Base-by-base conservation (phyloP, 306 rosid genomes). In the Carpinus viminea region DNA sequence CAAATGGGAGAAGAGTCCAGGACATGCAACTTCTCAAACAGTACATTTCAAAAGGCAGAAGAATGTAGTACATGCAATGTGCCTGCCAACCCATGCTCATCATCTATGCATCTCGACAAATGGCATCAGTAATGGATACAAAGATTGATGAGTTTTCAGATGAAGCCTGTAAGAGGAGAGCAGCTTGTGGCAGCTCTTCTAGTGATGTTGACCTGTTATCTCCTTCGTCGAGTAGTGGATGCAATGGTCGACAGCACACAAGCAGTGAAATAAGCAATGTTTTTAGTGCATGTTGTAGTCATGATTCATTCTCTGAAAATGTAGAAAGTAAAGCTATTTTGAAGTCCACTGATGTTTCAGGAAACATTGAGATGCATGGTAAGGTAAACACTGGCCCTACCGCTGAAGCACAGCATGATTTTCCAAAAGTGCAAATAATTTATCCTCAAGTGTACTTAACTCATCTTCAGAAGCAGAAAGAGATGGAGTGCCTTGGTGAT, bases 191-290 rank as follows among this genome's bases (percentile, higher is more conserved):
- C 26, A 26, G 47, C 74, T 57, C 66, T 52, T 38, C 47, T 43
- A 43, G 38, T 45, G 72, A 71, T 64, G 64, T 28, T 21, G 21
- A 52, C 74, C 21, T 53, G 31, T 74, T 72, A 53, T 74, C 78
- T 61, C 68, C 41, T 77, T 80, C 69, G 7, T 31, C 47, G 56
- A 77, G 66, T 73, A 68, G 70, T 11, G 31, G n/a, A 51, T 65
- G 59, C 73, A 68, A 73, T 8, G 34, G 78, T 50, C 11, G 66
- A 52, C 46, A 62, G 55, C 34, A n/a, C 36, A 47, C 65, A 34
- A 71, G 73, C 78, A 77, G 38, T 17, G 78, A 74, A 78, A 59
- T 56, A 21, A 77, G 57, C 61, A 52, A 74, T 53, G 13, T 80
- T 16, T 51, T 46, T 20, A 61, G 50, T 18, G 62, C 34, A 45